Base-by-base conservation (phyloP, 805 yeast species). In the Candida orba region DNA sequence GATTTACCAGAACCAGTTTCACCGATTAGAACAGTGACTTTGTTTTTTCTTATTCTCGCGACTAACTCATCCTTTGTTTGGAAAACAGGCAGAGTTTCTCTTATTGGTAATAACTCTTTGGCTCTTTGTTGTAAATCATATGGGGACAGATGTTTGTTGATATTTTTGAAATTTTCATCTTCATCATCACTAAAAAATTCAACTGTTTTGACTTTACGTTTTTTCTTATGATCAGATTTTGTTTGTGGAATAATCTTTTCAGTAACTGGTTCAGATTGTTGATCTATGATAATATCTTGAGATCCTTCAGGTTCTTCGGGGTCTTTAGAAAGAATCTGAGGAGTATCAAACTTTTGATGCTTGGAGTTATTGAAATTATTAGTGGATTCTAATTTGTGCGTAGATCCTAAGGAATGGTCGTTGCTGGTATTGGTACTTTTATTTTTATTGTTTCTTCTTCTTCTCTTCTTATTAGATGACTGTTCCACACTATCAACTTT, bases 1-100 rank as follows among this genome's bases (percentile, higher is more conserved):
- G 98, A 90, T 60, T 91, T 91, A 69, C 98, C 98, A 8, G 96
- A 87, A 64, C 99, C 99, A 0, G 99, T 91, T 59, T 91, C 98
- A 64, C 98, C 98, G 58, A 93, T 84, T 17, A 91, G 71, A 2
- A 91, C 78, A 0, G 90, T 79, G 6, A 89, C 95, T 49, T 75
- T 80, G 53, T 81, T 75, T 10, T 65, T 47, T 3, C 64, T 45
- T 3, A 91, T 57, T 48, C 78, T 75, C 9, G 72, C 65, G 47
- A 84, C 58, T 15, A 91, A 73, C 42, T 77, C 73, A 36, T 76
- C 79, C 52, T 78, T 78, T 48, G 85, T 86, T 51, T 75, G 79
- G 62, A 72, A 88, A 24, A 90, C 86, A 0, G 97, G 97, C 36
- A 90, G 69, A 0, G 72, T 67, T 51, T 74, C 60, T 47, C 96